A percentile compares a stretch with the other conserved stretches of the same genome.
Conservation (phyloP, 371 early-diverging fungal species). For the Mucor indicus region DNA sequence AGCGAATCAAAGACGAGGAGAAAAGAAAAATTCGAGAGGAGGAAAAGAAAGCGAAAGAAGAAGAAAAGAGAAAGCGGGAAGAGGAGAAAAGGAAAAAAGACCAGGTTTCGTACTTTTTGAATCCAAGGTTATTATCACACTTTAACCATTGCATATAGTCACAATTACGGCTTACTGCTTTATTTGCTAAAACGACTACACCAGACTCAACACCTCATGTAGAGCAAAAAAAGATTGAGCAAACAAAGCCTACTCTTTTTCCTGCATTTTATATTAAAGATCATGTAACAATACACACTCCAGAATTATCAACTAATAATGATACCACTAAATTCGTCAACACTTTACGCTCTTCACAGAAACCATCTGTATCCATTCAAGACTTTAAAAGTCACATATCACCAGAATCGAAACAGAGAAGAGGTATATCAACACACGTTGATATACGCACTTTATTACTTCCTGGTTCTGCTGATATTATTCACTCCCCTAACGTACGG, state of each 20-base stretch:
- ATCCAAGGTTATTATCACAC: too few species aligned
- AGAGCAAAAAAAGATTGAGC: constrained; percentile 14
- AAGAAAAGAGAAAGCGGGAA: constrained; percentile 23
- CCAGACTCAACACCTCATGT: neutral
- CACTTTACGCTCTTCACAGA: neutral
- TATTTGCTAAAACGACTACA: constrained; percentile 34
- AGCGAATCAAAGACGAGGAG: constrained; percentile 20
- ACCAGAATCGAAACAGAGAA: constrained; percentile 20
- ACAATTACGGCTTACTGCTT: constrained; percentile 41
- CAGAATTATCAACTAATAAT: constrained; percentile 2
- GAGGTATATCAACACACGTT: constrained; percentile 6
- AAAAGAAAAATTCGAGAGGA: constrained; percentile 21
- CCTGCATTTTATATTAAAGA: constrained; percentile 68
- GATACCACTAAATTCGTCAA: constrained; percentile 7
- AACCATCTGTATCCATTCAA: neutral
- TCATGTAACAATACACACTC: constrained; percentile 36
- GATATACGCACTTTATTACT: constrained; percentile 12
- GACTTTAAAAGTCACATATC: constrained; percentile 4
- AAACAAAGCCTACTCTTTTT: constrained; percentile 47
- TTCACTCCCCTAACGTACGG: constrained; percentile 23
- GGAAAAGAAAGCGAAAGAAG: constrained; percentile 8
- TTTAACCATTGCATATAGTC: constrained; percentile 17
- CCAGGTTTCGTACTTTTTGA: neutral
- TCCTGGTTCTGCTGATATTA: constrained; percentile 24
- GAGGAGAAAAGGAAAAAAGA: constrained; percentile 17